Percentiles rank a stretch among this genome's conserved stretches.
Evolutionary conservation across 2,329 filamentous ascomycete species (phyloP).

Genomic region (Nemania abortiva): DNA sequence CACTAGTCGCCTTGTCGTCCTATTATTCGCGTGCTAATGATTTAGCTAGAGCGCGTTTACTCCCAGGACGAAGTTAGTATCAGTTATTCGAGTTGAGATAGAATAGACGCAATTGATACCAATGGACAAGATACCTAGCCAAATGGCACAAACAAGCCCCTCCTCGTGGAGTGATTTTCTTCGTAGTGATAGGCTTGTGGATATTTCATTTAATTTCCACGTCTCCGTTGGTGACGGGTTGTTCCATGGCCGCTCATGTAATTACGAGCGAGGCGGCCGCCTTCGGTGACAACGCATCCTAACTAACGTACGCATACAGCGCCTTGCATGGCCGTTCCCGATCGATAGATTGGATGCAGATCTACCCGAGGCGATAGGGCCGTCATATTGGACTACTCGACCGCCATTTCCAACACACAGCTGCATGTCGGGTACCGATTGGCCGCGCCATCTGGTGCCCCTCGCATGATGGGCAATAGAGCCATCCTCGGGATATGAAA

Average conservation of each 20-base stretch:
- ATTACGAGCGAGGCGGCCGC: neutral
- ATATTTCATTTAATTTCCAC: too few species aligned
- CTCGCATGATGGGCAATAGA: constrained; percentile 36
- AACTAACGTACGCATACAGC: constrained; percentile 25
- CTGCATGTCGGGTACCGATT: constrained; percentile 20
- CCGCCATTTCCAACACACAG: constrained; percentile 7
- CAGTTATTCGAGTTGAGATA: too few species aligned
- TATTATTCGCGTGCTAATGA: too few species aligned
- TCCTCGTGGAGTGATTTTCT: too few species aligned
- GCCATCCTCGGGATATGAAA: constrained; percentile 18
- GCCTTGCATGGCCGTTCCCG: constrained; percentile 42
- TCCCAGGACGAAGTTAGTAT: too few species aligned
- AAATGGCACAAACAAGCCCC: too few species aligned
- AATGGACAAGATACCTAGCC: too few species aligned
- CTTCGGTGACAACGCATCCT: neutral
- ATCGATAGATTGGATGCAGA: constrained; percentile 50
- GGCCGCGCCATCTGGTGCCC: constrained; percentile 43
- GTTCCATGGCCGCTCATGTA: neutral
- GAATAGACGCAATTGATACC: too few species aligned
- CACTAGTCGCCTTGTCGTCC: too few species aligned
- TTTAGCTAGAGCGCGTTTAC: too few species aligned
- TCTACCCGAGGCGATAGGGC: constrained; percentile 23
- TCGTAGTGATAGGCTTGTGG: too few species aligned
- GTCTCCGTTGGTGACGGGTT: too few species aligned
- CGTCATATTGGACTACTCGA: constrained; percentile 1